A percentile compares a stretch with the other conserved stretches of the same genome.
These are phyloP conservation scores for Metarhizium brunneum DNA, from an alignment of 2,329 filamentous ascomycete species.

Conservation along the genomic window DNA sequence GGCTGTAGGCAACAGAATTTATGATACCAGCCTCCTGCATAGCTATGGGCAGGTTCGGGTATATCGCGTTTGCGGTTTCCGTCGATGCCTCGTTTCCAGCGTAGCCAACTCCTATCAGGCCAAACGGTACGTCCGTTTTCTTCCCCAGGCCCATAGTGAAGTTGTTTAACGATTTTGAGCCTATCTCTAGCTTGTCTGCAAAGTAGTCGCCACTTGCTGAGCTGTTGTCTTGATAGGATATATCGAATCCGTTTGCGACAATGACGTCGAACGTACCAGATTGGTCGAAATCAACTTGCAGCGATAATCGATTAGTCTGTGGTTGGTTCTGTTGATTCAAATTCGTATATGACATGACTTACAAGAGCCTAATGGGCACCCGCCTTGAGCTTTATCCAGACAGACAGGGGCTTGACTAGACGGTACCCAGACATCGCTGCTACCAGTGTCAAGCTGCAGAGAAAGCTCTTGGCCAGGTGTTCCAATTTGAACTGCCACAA, in stretches of 20 bases:
- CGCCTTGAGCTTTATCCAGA: constrained; percentile 14
- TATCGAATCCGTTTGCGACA: constrained; percentile 38
- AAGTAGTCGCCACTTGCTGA: constrained; percentile 50
- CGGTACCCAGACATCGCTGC: constrained; percentile 56
- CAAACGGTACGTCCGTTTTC: constrained; percentile 45
- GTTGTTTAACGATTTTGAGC: constrained; percentile 39
- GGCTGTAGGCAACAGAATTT: constrained; percentile 58
- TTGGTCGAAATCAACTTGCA: constrained; percentile 17
- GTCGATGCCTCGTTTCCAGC: constrained; percentile 39
- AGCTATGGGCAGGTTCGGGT: constrained; percentile 54
- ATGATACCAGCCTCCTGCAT: constrained; percentile 56
- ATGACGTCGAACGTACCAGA: constrained; percentile 39
- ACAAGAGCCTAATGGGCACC: constrained; percentile 39
- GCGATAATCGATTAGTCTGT: too few relatives aligned
- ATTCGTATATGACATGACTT: constrained; percentile 15
- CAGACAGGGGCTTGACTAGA: constrained; percentile 30
- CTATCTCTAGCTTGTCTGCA: constrained; percentile 45
- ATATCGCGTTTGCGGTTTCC: constrained; percentile 22
- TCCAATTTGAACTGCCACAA: constrained; percentile 46
- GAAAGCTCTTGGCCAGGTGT: constrained; percentile 47
- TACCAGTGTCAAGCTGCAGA: constrained; percentile 55
- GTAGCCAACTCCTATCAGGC: constrained; percentile 53
- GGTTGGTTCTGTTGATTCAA: not conserved
- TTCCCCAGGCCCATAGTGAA: constrained; percentile 50
- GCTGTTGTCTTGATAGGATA: constrained; percentile 53